Conservation (phyloP, 306 rosid genomes). For the peach (Prunus persica) region Prunus_persica_NCBIv2 NC_034012.1:12097501-12098000, state of each 20-base stretch:
- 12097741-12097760: neutral
- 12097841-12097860: neutral
- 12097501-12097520: neutral
- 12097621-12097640: constrained; percentile 36
- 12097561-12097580: constrained; percentile 54
- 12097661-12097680: constrained; percentile 41
- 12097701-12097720: constrained; percentile 18
- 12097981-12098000: neutral
- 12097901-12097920: neutral
- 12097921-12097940: neutral
- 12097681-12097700: constrained; percentile 19
- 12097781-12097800: neutral
- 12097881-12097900: neutral
- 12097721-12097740: constrained; percentile 13
- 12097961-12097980: neutral
- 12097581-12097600: constrained; percentile 99
- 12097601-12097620: constrained; percentile 90
- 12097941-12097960: neutral
- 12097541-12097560: constrained; percentile 6
- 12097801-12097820: neutral
- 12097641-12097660: constrained; percentile 31
- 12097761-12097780: constrained; percentile 9
- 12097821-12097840: neutral
- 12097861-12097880: neutral
- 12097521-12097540: neutral